Base-by-base conservation (phyloP, 1,284 basidiomycete species). In the Puccinia horiana region DNA sequence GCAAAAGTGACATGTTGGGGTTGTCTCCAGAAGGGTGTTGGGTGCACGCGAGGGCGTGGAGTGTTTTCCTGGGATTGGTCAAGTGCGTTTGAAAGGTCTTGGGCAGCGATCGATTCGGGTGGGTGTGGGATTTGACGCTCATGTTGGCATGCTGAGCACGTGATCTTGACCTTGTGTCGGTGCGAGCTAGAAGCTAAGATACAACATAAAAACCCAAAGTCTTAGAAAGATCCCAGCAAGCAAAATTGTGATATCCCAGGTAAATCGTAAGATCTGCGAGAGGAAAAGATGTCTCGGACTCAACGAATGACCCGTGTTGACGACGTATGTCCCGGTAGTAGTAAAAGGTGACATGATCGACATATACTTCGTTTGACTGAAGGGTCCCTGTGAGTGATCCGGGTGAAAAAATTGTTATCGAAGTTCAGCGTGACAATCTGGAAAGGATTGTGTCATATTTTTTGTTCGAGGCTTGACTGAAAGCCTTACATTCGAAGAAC, bases 1-100 rank as follows among this genome's bases (percentile, higher is more conserved):
- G 65, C 40, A 78, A 78, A 78, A 12, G 63, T 78, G 20, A 78
- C 29, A 78, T 78, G 76, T 63, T 78, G 56, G 35, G 61, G 56
- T 35, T 69, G 42, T 67, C 32, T 67, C 76, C 76, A 78, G 44
- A 78, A 78, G 6, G 76, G 76, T 56, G 52, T 40, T 14, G 42
- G 26, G 23, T 61, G 61, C 32, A 20, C 23, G 26, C 54, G 63
- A 37, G 4, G 44, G 8, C 23, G 42, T 37, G 2, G 26, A 9
- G 9, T 12, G 23, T 6, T 49, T 40, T 75, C 23, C 20, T 6
- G 32, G 16, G 52, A 58, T 35, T 35, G 73, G 35, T 16, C n/a
- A 4, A 32, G 16, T 9, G 26, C 40, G 63, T 26, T 52, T 67
- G 58, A 14, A 23, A 29, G 12, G 16, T 67, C 32, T 26, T 42